A percentile compares a stretch with the other conserved stretches of the same genome.
phyloP scores from a whole-genome alignment of 768 basidiomycete genomes.

The Lanmaoa pseudosensibilis region DNA sequence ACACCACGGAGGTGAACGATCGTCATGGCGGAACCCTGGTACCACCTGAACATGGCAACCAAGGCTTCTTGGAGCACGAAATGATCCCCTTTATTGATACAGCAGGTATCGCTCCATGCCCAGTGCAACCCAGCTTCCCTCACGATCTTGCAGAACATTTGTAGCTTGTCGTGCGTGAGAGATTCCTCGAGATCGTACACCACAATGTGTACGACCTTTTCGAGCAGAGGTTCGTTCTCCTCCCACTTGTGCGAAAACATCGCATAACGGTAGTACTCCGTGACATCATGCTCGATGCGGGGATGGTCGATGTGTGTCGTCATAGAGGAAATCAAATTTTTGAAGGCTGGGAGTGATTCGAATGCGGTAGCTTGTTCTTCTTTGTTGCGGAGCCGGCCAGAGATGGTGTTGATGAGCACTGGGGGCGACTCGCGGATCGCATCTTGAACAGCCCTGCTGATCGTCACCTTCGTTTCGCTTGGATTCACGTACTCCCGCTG shows the following conservation, averaged over 20 bases:
- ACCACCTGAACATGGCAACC: too few relatives aligned
- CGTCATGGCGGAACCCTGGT: background rate
- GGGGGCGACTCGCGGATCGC: slow-evolving; percentile 1
- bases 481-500: background rate
- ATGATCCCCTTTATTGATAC: too few relatives aligned
- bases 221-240: slow-evolving; percentile 3
- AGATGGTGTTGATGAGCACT: slow-evolving; percentile 8
- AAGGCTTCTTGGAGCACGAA: too few relatives aligned
- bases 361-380: slow-evolving; percentile 1
- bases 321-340: slow-evolving; percentile 13
- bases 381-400: slow-evolving; percentile 10
- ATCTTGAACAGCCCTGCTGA: background rate
- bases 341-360: slow-evolving; percentile 1
- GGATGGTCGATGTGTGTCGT: background rate
- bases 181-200: slow-evolving; percentile 13
- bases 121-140: background rate
- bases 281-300: slow-evolving; percentile 7
- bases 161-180: background rate
- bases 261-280: slow-evolving; percentile 7
- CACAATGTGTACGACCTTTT: background rate
- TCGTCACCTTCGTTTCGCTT: background rate
- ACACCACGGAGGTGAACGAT: background rate
- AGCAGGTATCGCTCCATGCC: slow-evolving; percentile 14
- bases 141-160: background rate
- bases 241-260: slow-evolving; percentile 18